Conservation (phyloP, 495 filamentous ascomycete species). For the Penicillium chermesinum region DNA sequence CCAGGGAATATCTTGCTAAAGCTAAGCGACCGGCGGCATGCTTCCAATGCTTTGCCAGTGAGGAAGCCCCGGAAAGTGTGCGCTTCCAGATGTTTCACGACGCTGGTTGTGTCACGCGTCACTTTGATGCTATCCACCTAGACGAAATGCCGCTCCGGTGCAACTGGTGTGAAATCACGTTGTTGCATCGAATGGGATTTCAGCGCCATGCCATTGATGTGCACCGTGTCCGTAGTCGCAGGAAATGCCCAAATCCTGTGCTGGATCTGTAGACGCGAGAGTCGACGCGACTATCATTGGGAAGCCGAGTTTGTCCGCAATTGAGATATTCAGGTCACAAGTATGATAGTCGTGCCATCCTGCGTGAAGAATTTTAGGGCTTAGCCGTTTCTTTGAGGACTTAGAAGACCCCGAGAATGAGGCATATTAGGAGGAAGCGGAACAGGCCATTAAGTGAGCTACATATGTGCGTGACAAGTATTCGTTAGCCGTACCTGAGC, state of each 20-base stretch:
- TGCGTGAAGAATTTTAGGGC: no score
- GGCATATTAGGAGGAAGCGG: no score
- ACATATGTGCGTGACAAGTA: no score
- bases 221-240: conserved; percentile 13
- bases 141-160: conserved; percentile 8
- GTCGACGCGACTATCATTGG: no score
- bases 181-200: conserved; percentile 12
- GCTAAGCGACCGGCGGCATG: conserved; percentile 6
- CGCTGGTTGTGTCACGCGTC: conserved; percentile 2
- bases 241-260: conserved; percentile 3
- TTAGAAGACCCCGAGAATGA: no score
- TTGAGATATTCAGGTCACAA: no score
- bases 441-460: no score
- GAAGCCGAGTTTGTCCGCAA: no score
- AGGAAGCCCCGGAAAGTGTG: conserved; percentile 3
- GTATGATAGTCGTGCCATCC: no score
- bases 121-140: conserved; percentile 9
- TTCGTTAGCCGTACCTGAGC: no score
- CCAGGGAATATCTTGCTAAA: conserved; percentile 9
- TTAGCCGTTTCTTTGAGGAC: no score
- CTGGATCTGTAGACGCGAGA: neutral
- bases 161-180: conserved; percentile 14
- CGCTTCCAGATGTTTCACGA: conserved; percentile 8
- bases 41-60: conserved; percentile 7
- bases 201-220: conserved; percentile 12